phyloP scores from a whole-genome alignment of 257 asterid genomes.

The Ehretia macrophylla region DNA sequence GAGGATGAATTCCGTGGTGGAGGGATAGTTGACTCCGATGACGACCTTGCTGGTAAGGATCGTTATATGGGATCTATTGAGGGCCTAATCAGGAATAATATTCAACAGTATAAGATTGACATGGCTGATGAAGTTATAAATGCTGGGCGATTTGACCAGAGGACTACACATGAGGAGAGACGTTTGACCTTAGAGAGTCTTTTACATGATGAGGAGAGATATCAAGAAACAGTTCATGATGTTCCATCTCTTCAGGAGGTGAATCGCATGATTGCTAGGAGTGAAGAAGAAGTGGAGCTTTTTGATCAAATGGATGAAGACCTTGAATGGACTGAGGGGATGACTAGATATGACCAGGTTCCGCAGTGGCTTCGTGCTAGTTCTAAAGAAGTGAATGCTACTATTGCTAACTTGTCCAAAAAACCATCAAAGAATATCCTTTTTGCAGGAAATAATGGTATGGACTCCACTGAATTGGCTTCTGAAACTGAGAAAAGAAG shows the following conservation, averaged over 20 bases:
- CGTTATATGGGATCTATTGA: conserved; percentile 94
- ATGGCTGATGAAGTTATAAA: conserved; percentile 99
- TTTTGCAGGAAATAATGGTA: conserved; percentile 48
- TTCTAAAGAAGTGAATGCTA: conserved; percentile 69
- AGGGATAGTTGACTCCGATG: conserved; percentile 85
- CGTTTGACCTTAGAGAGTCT: conserved; percentile 88
- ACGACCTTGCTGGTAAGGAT: conserved; percentile 94
- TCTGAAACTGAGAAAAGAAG: conserved; percentile 71
- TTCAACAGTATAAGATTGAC: conserved; percentile 97
- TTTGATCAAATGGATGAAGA: conserved; percentile 99
- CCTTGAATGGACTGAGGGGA: conserved; percentile 85
- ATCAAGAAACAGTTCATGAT: conserved; percentile 92
- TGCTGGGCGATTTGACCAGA: conserved; percentile 99
- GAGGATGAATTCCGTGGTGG: conserved; percentile 85
- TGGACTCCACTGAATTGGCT: conserved; percentile 49
- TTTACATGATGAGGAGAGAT: conserved; percentile 96
- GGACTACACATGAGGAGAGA: conserved; percentile 99
- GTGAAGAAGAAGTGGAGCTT: conserved; percentile 87
- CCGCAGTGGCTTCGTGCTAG: conserved; percentile 94
- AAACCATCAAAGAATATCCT: conserved; percentile 60
- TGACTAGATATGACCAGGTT: conserved; percentile 83
- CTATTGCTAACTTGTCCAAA: conserved; percentile 71
- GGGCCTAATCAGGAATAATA: conserved; percentile 91
- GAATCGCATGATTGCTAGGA: conserved; percentile 98
- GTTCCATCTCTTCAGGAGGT: conserved; percentile 97